Evolutionary conservation across 345 rosid species (phyloP).

Genomic region (Alliaria petiolata): DNA sequence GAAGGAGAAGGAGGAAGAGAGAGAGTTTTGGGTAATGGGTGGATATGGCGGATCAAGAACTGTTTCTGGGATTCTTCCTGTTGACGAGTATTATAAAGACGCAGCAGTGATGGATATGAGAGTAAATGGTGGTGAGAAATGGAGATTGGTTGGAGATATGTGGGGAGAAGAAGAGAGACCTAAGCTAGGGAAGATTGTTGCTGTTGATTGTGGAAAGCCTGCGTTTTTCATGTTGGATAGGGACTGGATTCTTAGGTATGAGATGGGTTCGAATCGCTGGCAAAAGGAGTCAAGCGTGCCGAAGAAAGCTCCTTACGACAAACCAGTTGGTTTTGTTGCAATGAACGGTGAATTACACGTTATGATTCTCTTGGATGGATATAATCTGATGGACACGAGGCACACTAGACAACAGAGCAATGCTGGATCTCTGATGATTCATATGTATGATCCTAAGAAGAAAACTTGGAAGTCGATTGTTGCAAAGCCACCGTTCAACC

Average conservation of each 20-base stretch:
- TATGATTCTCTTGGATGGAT: slow-evolving; percentile 47
- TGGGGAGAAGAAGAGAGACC: slow-evolving; percentile 64
- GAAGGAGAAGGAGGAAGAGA: slow-evolving; percentile 40
- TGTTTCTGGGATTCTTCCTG: slow-evolving; percentile 69
- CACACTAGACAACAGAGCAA: slow-evolving; percentile 45
- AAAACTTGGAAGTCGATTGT: slow-evolving; percentile 66
- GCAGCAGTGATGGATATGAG: slow-evolving; percentile 70
- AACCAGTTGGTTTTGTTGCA: slow-evolving; percentile 59
- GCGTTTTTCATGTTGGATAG: slow-evolving; percentile 72
- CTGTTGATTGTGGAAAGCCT: slow-evolving; percentile 42
- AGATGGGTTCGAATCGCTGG: slow-evolving; percentile 61
- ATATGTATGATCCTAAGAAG: slow-evolving; percentile 63
- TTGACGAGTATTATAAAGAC: slow-evolving; percentile 77
- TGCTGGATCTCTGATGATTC: slow-evolving; percentile 53
- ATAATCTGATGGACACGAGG: slow-evolving; percentile 42
- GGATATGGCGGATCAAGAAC: slow-evolving; percentile 86
- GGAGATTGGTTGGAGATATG: slow-evolving; percentile 84
- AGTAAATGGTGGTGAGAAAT: slow-evolving; percentile 37
- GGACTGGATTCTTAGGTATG: slow-evolving; percentile 65
- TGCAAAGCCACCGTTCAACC: slow-evolving; percentile 49
- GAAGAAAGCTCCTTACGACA: slow-evolving; percentile 39
- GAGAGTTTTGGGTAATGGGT: slow-evolving; percentile 97
- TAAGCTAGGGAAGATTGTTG: slow-evolving; percentile 70
- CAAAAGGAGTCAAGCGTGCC: slow-evolving; percentile 57
- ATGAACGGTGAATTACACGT: slow-evolving; percentile 68